Conservation (phyloP, 2,329 filamentous ascomycete genomes). For the Dichotomopilus funicola region DNA sequence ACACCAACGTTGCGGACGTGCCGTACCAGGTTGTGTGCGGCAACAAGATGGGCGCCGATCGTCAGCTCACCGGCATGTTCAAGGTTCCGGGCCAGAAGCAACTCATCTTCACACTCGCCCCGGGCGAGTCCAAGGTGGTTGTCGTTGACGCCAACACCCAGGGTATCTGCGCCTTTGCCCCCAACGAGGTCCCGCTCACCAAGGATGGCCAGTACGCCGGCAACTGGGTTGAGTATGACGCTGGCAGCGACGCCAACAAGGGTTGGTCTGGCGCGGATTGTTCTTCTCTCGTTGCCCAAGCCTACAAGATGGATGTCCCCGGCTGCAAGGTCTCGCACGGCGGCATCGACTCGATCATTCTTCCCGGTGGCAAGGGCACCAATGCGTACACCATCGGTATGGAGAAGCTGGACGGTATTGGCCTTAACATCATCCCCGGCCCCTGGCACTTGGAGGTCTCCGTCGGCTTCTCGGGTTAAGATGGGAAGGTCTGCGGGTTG, state of each 20-base stretch:
- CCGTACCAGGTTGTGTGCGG: conserved; percentile 37
- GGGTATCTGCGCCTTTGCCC: conserved; percentile 41
- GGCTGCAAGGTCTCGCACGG: conserved; percentile 36
- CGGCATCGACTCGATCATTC: conserved; percentile 29
- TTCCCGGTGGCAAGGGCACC: conserved; percentile 24
- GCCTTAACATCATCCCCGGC: conserved; percentile 30
- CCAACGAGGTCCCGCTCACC: conserved; percentile 31
- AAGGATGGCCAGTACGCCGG: conserved; percentile 35
- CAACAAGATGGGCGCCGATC: conserved; percentile 46
- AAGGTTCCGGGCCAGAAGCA: conserved; percentile 28
- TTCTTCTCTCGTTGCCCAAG: conserved; percentile 41
- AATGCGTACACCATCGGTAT: conserved; percentile 33
- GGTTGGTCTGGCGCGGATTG: conserved; percentile 46
- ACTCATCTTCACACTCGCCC: conserved; percentile 36
- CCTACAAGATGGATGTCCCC: conserved; percentile 31
- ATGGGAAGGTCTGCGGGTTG: neutral
- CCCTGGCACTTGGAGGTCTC: conserved; percentile 16
- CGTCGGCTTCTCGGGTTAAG: conserved; percentile 20
- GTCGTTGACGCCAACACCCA: conserved; percentile 43
- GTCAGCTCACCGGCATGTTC: conserved; percentile 44
- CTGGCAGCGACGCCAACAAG: conserved; percentile 39
- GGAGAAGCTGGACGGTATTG: conserved; percentile 30
- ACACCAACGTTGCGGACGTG: conserved; percentile 30
- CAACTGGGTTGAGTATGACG: conserved; percentile 47
- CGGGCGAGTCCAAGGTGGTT: conserved; percentile 34